Percentiles rank a stretch among this genome's conserved stretches.
These are phyloP conservation scores for Saccharomyces kudriavzevii DNA, from an alignment of 805 yeast genomes.

Conservation along the genomic window DNA sequence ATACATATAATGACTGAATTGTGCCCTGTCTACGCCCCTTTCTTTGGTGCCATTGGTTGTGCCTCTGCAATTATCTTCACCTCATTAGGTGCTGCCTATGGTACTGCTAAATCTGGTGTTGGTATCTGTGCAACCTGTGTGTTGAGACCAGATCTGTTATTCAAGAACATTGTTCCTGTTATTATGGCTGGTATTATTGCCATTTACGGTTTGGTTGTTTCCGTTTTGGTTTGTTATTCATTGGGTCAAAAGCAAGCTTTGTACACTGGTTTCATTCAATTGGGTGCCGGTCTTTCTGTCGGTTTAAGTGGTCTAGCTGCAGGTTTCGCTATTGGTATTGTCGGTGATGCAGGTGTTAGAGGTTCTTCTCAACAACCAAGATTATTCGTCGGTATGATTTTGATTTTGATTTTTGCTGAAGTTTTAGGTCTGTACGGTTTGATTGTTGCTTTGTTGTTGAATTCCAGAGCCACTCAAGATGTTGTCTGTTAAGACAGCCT, in stretches of 20 bases:
- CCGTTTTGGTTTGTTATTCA: constrained; percentile 86
- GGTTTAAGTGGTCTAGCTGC: constrained; percentile 97
- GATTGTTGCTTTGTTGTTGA: constrained; percentile 93
- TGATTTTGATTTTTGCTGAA: constrained; percentile 97
- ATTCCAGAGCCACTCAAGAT: constrained; percentile 95
- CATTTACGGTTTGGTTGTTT: constrained; percentile 93
- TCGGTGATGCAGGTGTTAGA: constrained; percentile 99
- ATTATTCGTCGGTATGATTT: constrained; percentile 95
- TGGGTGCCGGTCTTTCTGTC: constrained; percentile 96
- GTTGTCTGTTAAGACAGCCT: constrained; percentile 54
- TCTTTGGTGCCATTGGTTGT: constrained; percentile 99
- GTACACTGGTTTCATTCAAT: constrained; percentile 94
- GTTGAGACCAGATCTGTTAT: constrained; percentile 90
- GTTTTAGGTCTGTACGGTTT: constrained; percentile 97
- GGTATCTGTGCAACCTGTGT: constrained; percentile 99
- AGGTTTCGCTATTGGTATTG: constrained; percentile 98
- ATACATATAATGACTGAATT: constrained; percentile 25
- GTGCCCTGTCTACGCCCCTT: constrained; percentile 57
- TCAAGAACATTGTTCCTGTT: constrained; percentile 91
- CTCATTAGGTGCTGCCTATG: constrained; percentile 97
- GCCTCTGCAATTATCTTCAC: constrained; percentile 98
- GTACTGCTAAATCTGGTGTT: constrained; percentile 98
- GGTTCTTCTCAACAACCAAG: constrained; percentile 98
- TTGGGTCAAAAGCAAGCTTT: constrained; percentile 85
- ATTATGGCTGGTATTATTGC: constrained; percentile 99